Base-by-base conservation (phyloP, 2,329 filamentous ascomycete genomes). In the Xylaria sp. region DNA sequence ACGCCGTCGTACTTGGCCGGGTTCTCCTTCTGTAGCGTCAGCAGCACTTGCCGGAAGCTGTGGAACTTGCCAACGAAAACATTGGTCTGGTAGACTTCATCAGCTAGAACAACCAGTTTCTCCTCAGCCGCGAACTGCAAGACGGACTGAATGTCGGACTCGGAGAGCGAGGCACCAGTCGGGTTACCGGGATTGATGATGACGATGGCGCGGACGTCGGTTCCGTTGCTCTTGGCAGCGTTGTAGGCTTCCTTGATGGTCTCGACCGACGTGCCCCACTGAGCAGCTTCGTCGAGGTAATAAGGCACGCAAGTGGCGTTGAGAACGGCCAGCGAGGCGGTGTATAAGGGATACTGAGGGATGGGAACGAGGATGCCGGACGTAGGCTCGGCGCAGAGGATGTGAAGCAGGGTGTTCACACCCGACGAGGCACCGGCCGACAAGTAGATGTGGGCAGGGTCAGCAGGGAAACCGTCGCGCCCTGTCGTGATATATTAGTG, bases 21-120 rank as follows among this genome's bases (percentile, higher is more conserved):
- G 50, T 85, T 81, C 77, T 90, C 87, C 79, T 90, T 85, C 80
- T 98, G 95, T 75, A 98, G 83, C 73, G 91, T 86, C 70, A 94
- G 89, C 57, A 99, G 87, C 45, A 91, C 89, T 74, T 92, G 89
- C 84, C 98, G 98, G 90, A 99, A 98, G 76, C 92, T 96, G 82
- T 92, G 89, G 85, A 99, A 99, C 79, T 95, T 86, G 79, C 96
- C 96, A 69, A 92, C 84, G 82, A 99, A 99, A 74, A 99, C 92
- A 81, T 99, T 99, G 77, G 96, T 98, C 83, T 99, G 96, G 87
- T 99, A 99, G 42, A 99, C 96, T 81, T 99, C 96, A 77, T 99
- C 96, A 59, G 96, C 96, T 75, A 99, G 88, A 71, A 98, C 85
- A 63, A 98, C 94, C 29, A 99, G 86, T 73, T 90, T 89, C 84